Evolutionary conservation across 768 basidiomycete genomes (phyloP).

Genomic region (Kondoa subrosea): DNA sequence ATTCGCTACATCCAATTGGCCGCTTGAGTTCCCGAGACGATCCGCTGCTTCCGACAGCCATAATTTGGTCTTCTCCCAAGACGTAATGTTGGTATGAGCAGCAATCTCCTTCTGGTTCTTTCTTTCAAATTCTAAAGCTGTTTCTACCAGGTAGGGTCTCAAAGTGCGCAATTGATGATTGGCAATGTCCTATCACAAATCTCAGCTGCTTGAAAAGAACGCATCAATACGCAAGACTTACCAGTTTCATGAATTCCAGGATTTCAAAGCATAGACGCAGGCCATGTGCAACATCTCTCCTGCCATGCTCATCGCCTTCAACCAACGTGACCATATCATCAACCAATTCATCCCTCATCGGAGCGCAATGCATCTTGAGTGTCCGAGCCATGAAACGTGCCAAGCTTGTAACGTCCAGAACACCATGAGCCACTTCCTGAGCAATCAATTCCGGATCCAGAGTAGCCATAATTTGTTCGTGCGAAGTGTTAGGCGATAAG

Average conservation of each 20-base stretch:
- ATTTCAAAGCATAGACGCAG: conserved; percentile 74
- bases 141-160: conserved; percentile 72
- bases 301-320: conserved; percentile 40
- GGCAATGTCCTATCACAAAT: conserved; percentile 57
- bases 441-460: conserved; percentile 69
- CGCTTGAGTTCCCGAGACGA: conserved; percentile 37
- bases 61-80: conserved; percentile 8
- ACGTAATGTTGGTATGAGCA: conserved; percentile 35
- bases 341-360: conserved; percentile 71
- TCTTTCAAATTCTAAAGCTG: conserved; percentile 62
- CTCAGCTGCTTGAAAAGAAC: conserved; percentile 20
- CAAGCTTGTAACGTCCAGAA: conserved; percentile 62
- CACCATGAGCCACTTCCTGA: conserved; percentile 56
- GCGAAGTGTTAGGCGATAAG: conserved; percentile 35
- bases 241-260: conserved; percentile 87
- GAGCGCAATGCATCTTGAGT: conserved; percentile 78
- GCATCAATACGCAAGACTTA: conserved; percentile 35
- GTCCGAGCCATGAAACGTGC: conserved; percentile 63
- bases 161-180: conserved; percentile 86
- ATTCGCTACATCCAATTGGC: background rate
- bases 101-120: conserved; percentile 37
- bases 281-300: conserved; percentile 52
- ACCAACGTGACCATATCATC: conserved; percentile 55
- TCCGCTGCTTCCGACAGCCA: conserved; percentile 37
- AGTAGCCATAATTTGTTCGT: conserved; percentile 43